Evolutionary conservation across 225 moss, liverwort and hornwort species (phyloP).

Genomic region (Asterella californica): DNA sequence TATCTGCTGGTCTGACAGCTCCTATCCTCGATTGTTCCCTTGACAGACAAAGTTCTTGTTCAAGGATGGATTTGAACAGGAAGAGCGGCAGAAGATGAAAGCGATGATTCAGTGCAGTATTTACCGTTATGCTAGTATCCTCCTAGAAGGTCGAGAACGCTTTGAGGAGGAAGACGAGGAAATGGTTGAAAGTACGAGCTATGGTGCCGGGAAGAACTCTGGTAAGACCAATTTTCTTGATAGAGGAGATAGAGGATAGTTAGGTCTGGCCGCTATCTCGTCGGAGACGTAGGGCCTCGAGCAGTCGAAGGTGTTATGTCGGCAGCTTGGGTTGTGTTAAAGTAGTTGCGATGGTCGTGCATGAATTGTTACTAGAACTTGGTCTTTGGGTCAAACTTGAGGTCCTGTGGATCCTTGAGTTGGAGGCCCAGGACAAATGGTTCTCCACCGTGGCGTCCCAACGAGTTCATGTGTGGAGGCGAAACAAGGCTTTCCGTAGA

Average conservation of each 20-base stretch:
- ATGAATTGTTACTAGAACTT: not conserved
- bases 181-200: constrained; percentile 37
- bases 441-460: not conserved
- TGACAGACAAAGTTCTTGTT: constrained; percentile 80
- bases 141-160: constrained; percentile 90
- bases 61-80: constrained; percentile 74
- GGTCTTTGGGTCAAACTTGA: not conserved
- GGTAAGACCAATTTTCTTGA: constrained; percentile 7
- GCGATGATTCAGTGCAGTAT: constrained; percentile 75
- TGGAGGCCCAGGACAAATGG: not conserved
- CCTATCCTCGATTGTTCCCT: not conserved
- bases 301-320: not conserved
- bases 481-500: too few relatives aligned
- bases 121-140: constrained; percentile 61
- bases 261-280: not conserved
- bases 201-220: constrained; percentile 27
- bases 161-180: constrained; percentile 94
- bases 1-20: not conserved
- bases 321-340: not conserved
- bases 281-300: not conserved
- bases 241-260: not conserved
- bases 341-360: not conserved
- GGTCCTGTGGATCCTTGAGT: not conserved
- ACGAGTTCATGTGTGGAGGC: not conserved
- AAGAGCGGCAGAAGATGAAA: constrained; percentile 69